A percentile compares a stretch with the other conserved stretches of the same genome.
These are phyloP conservation scores for Suhomyces bokatorum DNA, from an alignment of 1,139 yeast species.

Conservation along the genomic window DNA sequence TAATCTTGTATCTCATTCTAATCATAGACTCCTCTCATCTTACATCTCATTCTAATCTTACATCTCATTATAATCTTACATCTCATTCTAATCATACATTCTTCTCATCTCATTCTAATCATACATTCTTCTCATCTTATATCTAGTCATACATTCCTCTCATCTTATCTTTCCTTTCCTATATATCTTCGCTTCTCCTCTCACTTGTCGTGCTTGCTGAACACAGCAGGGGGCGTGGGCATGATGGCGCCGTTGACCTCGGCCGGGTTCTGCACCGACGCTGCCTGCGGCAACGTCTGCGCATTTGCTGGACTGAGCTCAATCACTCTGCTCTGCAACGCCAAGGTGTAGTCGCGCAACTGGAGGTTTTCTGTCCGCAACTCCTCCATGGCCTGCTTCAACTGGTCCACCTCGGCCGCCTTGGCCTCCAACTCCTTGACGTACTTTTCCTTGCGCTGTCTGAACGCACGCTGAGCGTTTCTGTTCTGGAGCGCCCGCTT, in stretches of 20 bases:
- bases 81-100: too few species aligned
- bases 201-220: conserved; percentile 10
- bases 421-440: conserved; percentile 75
- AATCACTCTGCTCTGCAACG: conserved; percentile 65
- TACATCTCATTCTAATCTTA: too few species aligned
- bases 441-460: conserved; percentile 76
- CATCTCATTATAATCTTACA: too few species aligned
- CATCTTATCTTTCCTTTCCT: background rate
- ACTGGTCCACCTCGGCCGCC: conserved; percentile 58
- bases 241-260: conserved; percentile 18
- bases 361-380: conserved; percentile 69
- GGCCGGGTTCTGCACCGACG: conserved; percentile 2
- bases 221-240: conserved; percentile 42
- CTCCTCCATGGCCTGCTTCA: conserved; percentile 63
- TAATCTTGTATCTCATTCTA: too few species aligned
- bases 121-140: background rate
- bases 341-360: conserved; percentile 70
- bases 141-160: background rate
- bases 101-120: background rate
- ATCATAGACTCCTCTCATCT: too few species aligned
- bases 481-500: conserved; percentile 89
- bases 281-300: conserved; percentile 7
- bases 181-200: background rate
- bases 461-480: conserved; percentile 84
- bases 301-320: conserved; percentile 30